Conservation (phyloP, 331 rosid species). For the Pyracantha coccinea region DNA sequence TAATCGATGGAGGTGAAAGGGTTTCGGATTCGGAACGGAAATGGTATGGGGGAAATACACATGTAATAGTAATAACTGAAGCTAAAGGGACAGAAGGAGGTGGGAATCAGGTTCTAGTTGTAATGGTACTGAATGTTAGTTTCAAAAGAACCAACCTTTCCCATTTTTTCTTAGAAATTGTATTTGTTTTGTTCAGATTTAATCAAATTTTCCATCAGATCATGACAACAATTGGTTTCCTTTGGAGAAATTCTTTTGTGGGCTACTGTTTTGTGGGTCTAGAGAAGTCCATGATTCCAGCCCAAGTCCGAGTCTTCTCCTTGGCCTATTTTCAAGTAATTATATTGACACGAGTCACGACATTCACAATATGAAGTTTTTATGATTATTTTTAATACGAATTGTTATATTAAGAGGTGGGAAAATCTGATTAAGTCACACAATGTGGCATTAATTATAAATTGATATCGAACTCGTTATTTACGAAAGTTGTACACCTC, state of each 20-base stretch:
- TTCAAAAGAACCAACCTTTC: neutral
- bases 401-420: neutral
- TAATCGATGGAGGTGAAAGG: neutral
- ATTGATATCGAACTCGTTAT: fast-evolving
- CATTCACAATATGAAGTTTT: neutral
- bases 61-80: neutral
- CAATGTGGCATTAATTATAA: neutral
- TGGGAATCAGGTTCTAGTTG: neutral
- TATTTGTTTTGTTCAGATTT: neutral
- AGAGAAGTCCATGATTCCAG: neutral
- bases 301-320: neutral
- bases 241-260: neutral
- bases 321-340: neutral
- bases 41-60: neutral
- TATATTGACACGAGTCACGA: neutral
- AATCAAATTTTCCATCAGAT: neutral
- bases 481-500: fast-evolving
- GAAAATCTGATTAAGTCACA: neutral
- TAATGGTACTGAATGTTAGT: neutral
- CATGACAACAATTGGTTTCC: neutral
- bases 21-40: neutral
- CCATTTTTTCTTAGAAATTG: neutral
- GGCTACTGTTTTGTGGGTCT: neutral
- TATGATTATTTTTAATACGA: too few relatives aligned
- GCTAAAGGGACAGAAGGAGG: neutral